Base-by-base conservation (phyloP, 257 asterid species). In the Misopates orontium region DNA sequence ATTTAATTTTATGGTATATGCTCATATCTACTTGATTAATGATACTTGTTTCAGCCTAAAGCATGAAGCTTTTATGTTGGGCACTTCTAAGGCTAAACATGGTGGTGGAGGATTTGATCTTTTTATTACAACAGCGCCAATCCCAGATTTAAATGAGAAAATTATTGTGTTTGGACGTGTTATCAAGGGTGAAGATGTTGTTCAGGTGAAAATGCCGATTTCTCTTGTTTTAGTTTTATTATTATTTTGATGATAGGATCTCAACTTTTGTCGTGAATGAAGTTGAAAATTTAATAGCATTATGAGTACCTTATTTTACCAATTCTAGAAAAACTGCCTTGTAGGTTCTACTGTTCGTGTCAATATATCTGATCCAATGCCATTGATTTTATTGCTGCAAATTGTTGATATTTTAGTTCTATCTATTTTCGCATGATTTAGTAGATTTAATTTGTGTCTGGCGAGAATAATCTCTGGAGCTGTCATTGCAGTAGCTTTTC, bases 11-110 rank as follows among this genome's bases (percentile, higher is more conserved):
- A 36, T 9, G 42, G 42, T 9, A 36, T 36, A 66, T 61, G 57
- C 28, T 20, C 23, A 54, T 8, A 28, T 31, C 32, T 55, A 41
- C 56, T 67, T 36, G 51, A 52, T 5, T 48, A 23, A 22, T 63
- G 40, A 31, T 57, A 52, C 60, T 58, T 66, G 42, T 60, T 70
- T 54, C 69, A 84, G 89, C 79, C 57, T 84, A 83, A 93, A 93
- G 87, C 98, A 93, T 75, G 98, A 93, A 77, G 98, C 98, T 15
- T 93, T 93, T 82, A 89, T 93, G 97, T 84, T 93, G 77, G 98
- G 98, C 56, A 89, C 96, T 64, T 86, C 95, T 64, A 89, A 87
- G 86, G 78, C 80, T 41, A 92, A 76, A 75, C 82, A 73, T 50
- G 86, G 75, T 50, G 83, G 68, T 42, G 88, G 77, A 53, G 88